Evolutionary conservation across 805 yeast species (phyloP).

Genomic region (Starmerella davenportii): DNA sequence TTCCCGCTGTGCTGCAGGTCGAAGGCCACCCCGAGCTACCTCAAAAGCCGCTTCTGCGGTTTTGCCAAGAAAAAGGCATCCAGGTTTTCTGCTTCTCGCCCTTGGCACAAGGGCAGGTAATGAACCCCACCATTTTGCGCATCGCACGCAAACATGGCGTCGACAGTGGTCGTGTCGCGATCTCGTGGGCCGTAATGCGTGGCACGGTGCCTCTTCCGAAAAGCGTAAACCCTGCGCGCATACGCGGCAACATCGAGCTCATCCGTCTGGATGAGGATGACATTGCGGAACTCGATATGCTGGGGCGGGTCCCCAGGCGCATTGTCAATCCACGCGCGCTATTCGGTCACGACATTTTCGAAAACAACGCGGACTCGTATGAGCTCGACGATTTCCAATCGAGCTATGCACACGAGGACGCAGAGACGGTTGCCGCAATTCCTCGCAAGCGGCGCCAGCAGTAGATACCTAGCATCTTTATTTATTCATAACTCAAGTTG

Average conservation of each 20-base stretch:
- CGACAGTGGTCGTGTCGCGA: constrained; percentile 37
- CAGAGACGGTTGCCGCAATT: not conserved
- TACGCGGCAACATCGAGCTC: constrained; percentile 28
- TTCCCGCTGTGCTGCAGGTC: constrained; percentile 55
- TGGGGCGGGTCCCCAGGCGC: constrained; percentile 18
- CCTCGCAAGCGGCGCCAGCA: not conserved
- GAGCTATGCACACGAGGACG: not conserved
- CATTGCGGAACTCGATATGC: constrained; percentile 19
- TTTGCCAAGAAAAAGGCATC: constrained; percentile 34
- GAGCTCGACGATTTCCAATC: not conserved
- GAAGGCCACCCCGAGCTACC: constrained; percentile 61
- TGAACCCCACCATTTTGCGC: constrained; percentile 32
- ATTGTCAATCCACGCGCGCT: constrained; percentile 12
- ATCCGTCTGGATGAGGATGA: constrained; percentile 29
- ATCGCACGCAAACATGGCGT: constrained; percentile 41
- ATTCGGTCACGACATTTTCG: constrained; percentile 16
- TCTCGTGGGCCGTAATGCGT: constrained; percentile 44
- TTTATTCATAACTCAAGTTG: too few species aligned
- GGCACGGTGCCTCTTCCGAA: constrained; percentile 53
- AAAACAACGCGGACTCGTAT: constrained; percentile 14
- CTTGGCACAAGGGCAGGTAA: constrained; percentile 41
- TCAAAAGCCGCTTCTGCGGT: constrained; percentile 41
- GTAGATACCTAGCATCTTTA: too few species aligned
- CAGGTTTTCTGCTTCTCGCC: constrained; percentile 60
- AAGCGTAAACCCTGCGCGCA: constrained; percentile 46